Percentiles rank a stretch among this genome's conserved stretches.
Evolutionary conservation across 2,329 filamentous ascomycete genomes (phyloP).

Genomic region (Pseudocercospora fijiensis): DNA sequence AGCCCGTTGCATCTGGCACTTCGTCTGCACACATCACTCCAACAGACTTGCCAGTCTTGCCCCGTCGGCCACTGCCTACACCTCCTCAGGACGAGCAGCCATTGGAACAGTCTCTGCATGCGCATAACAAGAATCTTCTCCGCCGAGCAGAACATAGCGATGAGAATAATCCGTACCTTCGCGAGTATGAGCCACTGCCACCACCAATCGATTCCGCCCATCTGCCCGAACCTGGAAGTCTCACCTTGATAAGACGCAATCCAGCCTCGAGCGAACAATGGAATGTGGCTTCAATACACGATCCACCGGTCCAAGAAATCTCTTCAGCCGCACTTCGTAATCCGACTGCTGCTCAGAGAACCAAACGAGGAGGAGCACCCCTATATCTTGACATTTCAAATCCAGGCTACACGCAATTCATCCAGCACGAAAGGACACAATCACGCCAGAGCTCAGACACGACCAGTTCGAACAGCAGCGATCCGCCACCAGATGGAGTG

Average conservation of each 20-base stretch:
- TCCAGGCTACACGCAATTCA: conserved; percentile 60
- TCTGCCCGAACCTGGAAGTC: conserved; percentile 25
- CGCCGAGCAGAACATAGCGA: conserved; percentile 24
- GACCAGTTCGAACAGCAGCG: conserved; percentile 25
- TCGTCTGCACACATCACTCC: neutral
- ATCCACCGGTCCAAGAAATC: conserved; percentile 46
- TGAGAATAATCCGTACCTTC: conserved; percentile 30
- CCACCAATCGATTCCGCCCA: conserved; percentile 14
- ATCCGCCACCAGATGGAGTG: conserved; percentile 35
- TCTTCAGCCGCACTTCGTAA: conserved; percentile 44
- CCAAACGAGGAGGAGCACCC: conserved; percentile 44
- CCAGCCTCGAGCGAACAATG: conserved; percentile 51
- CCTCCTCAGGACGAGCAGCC: conserved; percentile 28
- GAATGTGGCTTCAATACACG: conserved; percentile 52
- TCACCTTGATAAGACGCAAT: conserved; percentile 54
- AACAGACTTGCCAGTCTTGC: conserved; percentile 26
- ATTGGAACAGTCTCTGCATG: conserved; percentile 25
- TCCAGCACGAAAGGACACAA: conserved; percentile 35
- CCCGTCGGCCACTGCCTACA: conserved; percentile 30
- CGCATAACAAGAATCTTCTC: conserved; percentile 28
- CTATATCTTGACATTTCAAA: conserved; percentile 58
- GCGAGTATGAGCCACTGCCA: conserved; percentile 18
- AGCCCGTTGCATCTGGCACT: conserved; percentile 23
- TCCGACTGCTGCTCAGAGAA: conserved; percentile 30
- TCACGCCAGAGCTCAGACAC: conserved; percentile 33